Conservation (phyloP, 805 yeast genomes). For the Scheffersomyces lignosus region DNA sequence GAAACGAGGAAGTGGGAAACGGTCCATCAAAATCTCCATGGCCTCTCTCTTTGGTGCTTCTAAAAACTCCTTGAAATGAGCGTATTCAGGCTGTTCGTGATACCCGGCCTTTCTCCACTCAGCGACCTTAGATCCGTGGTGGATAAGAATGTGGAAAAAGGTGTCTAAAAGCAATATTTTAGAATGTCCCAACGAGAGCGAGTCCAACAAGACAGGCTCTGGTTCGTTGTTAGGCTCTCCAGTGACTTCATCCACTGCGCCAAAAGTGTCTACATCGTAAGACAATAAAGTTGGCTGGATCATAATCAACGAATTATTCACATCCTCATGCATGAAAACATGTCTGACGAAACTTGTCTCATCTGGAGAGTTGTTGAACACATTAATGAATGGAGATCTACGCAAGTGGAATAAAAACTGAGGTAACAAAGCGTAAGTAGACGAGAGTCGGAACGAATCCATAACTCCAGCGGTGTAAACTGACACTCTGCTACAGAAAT, state of each 20-base stretch:
- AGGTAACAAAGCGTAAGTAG: conserved; percentile 55
- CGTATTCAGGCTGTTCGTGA: conserved; percentile 61
- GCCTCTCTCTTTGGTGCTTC: conserved; percentile 67
- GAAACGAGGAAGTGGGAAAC: conserved; percentile 72
- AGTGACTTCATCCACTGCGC: conserved; percentile 27
- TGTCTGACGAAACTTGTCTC: conserved; percentile 68
- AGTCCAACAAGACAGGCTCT: conserved; percentile 62
- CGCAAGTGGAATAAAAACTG: conserved; percentile 68
- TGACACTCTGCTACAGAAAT: conserved; percentile 47
- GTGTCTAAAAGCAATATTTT: conserved; percentile 62
- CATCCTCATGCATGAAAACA: conserved; percentile 60
- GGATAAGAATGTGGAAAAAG: conserved; percentile 66
- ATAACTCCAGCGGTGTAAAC: conserved; percentile 49
- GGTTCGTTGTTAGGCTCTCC: conserved; percentile 47
- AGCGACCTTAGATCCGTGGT: conserved; percentile 65
- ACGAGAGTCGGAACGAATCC: conserved; percentile 50
- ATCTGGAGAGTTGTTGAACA: conserved; percentile 71
- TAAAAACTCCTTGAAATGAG: conserved; percentile 56
- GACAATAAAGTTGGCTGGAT: conserved; percentile 68
- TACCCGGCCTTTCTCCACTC: conserved; percentile 67
- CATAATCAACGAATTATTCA: conserved; percentile 60
- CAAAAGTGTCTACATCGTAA: conserved; percentile 49
- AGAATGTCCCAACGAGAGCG: conserved; percentile 58
- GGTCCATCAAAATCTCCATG: conserved; percentile 59
- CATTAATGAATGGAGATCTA: conserved; percentile 63